Conservation (phyloP, 2,329 filamentous ascomycete genomes). For the Thielaviopsis ethacetica region DNA sequence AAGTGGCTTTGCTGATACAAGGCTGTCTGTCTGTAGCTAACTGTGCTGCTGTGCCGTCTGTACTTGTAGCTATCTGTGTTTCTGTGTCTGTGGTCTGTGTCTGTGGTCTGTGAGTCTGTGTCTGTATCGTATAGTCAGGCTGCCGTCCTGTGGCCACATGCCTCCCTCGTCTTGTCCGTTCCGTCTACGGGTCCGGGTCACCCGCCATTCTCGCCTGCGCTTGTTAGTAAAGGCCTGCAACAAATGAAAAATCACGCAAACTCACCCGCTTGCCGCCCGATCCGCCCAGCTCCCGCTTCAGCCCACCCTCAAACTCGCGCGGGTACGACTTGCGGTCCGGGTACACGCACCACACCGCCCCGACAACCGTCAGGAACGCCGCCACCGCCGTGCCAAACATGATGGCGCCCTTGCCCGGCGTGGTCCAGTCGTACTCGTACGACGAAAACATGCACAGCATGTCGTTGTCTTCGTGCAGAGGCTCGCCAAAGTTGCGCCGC, state of each 20-base stretch:
- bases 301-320: slow-evolving; percentile 51
- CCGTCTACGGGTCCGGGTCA: slow-evolving; percentile 34
- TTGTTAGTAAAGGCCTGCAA: slow-evolving; percentile 11
- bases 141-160: background rate
- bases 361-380: slow-evolving; percentile 46
- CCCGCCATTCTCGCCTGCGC: slow-evolving; percentile 36
- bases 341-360: slow-evolving; percentile 51
- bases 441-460: slow-evolving; percentile 77
- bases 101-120: background rate
- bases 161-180: background rate
- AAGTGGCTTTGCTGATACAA: too few relatives aligned
- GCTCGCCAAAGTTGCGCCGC: slow-evolving; percentile 89
- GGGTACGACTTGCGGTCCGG: slow-evolving; percentile 56
- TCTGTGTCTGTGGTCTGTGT: background rate
- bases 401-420: slow-evolving; percentile 49
- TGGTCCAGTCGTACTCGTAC: slow-evolving; percentile 73
- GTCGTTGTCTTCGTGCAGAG: slow-evolving; percentile 93
- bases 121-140: background rate
- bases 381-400: slow-evolving; percentile 54
- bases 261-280: slow-evolving; percentile 48
- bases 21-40: too few relatives aligned
- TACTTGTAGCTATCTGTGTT: too few relatives aligned
- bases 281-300: slow-evolving; percentile 62
- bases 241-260: slow-evolving; percentile 13
- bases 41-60: background rate